Conservation (phyloP, 805 yeast species). For the Kodamaea neixiangensis region DNA sequence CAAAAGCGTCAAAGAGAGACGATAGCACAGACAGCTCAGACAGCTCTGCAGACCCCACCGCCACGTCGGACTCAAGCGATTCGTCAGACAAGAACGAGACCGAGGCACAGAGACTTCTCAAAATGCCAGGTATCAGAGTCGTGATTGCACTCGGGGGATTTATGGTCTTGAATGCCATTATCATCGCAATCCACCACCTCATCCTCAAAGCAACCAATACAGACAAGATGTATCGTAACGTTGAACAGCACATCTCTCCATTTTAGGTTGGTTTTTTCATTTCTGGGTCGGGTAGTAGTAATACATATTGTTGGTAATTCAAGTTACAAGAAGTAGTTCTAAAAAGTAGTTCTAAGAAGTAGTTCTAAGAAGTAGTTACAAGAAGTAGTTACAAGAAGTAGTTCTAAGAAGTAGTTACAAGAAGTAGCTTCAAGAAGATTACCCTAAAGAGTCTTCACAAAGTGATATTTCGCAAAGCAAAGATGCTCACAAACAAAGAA, state of each 20-base stretch:
- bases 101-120: constrained; percentile 13
- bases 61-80: background rate
- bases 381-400: too few species aligned
- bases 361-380: too few species aligned
- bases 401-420: too few species aligned
- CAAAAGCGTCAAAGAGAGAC: background rate
- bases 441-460: too few species aligned
- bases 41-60: background rate
- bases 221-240: constrained; percentile 32
- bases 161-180: constrained; percentile 36
- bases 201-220: constrained; percentile 30
- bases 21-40: background rate
- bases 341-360: too few species aligned
- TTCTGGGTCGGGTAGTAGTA: constrained; percentile 3
- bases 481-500: too few species aligned
- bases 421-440: too few species aligned
- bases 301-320: background rate
- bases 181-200: constrained; percentile 40
- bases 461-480: too few species aligned
- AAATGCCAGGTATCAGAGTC: constrained; percentile 32
- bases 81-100: constrained; percentile 6
- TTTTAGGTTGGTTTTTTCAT: constrained; percentile 19
- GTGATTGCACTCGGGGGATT: constrained; percentile 37
- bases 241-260: constrained; percentile 40
- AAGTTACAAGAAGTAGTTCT: too few species aligned